A percentile compares a stretch with the other conserved stretches of the same genome.
These are phyloP conservation scores for Alloteropsis semialata DNA, from an alignment of 176 grass and related monocot species.

Conservation along the genomic window DNA sequence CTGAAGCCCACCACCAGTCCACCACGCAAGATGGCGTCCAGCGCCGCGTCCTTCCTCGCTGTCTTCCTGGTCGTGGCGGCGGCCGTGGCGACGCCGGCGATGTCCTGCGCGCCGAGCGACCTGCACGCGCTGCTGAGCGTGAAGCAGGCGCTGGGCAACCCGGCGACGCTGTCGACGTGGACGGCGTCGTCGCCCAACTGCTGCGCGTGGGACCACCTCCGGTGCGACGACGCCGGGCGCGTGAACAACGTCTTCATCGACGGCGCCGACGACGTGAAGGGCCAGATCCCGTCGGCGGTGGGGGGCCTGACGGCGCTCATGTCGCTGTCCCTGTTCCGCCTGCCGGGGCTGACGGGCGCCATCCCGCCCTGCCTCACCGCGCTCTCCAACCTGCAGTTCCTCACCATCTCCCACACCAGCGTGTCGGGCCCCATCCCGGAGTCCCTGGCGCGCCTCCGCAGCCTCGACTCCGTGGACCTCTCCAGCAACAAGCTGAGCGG, in stretches of 20 bases:
- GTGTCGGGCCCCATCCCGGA: constrained; percentile 60
- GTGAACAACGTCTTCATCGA: constrained; percentile 68
- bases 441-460: constrained; percentile 30
- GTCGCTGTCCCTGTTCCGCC: constrained; percentile 46
- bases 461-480: constrained; percentile 53
- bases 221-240: constrained; percentile 56
- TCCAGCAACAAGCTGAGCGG: constrained; percentile 57
- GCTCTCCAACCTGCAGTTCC: constrained; percentile 56
- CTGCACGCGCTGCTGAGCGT: constrained; percentile 48
- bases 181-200: constrained; percentile 12
- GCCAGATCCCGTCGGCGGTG: constrained; percentile 47
- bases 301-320: constrained; percentile 48
- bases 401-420: constrained; percentile 56
- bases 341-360: constrained; percentile 48
- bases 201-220: constrained; percentile 69
- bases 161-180: constrained; percentile 52
- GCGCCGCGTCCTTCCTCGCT: not conserved
- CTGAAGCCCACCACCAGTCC: not conserved
- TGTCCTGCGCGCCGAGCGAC: constrained; percentile 39
- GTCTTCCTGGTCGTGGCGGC: not conserved
- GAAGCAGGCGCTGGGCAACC: constrained; percentile 63
- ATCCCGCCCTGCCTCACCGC: constrained; percentile 60
- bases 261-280: constrained; percentile 37
- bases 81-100: not conserved
- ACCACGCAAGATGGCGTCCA: constrained; percentile 34